These are phyloP conservation scores for Bipolaris sorokiniana DNA, from an alignment of 2,329 filamentous ascomycete genomes.

Conservation along the genomic window DNA sequence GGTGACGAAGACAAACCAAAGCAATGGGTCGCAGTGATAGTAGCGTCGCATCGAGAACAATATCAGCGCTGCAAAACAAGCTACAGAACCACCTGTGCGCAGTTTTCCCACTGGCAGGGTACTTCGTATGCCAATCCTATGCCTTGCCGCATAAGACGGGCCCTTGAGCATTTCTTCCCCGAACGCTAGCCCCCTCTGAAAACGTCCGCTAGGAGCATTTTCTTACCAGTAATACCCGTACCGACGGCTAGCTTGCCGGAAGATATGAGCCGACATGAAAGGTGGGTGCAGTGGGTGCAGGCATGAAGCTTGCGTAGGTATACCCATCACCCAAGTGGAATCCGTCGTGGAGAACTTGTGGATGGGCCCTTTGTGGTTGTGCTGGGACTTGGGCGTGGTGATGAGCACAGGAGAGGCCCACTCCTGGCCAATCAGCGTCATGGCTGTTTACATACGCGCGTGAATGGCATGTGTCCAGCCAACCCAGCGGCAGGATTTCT, in stretches of 20 bases:
- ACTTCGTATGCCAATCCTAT: background rate
- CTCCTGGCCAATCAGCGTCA: background rate
- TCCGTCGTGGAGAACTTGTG: background rate
- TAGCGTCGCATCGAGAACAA: slow-evolving; percentile 1
- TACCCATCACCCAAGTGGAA: background rate
- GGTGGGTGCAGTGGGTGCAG: slow-evolving; percentile 2
- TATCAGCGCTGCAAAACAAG: background rate
- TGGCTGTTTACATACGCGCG: background rate
- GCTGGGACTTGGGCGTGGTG: background rate
- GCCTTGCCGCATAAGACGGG: slow-evolving; percentile 1
- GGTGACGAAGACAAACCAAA: slow-evolving; percentile 3
- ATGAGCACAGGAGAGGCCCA: background rate
- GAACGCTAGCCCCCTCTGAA: background rate
- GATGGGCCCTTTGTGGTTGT: no score
- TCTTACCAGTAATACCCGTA: no score
- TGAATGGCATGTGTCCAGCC: no score
- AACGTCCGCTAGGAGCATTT: background rate
- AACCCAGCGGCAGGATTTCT: background rate
- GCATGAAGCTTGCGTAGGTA: background rate
- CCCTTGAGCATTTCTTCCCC: background rate
- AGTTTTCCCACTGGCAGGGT: slow-evolving; percentile 3
- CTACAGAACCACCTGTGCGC: background rate
- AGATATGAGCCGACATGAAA: slow-evolving; percentile 1
- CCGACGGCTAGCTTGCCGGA: background rate
- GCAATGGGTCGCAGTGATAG: background rate